Percentiles rank a stretch among this genome's conserved stretches.
These are phyloP conservation scores for Nowakowskiella sp. DNA, from an alignment of 192 early-diverging fungal genomes.

Conservation along the genomic window DNA sequence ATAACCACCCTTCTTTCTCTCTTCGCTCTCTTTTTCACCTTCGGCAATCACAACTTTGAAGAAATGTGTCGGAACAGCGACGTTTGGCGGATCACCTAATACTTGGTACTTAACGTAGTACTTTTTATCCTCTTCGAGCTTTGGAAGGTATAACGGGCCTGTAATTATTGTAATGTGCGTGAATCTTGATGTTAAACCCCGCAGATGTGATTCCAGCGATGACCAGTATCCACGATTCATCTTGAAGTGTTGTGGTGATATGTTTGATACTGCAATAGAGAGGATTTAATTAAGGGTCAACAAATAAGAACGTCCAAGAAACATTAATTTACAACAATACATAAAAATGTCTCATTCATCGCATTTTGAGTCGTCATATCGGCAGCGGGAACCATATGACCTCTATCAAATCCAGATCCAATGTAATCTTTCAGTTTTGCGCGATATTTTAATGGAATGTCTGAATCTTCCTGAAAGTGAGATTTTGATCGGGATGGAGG, in stretches of 20 bases:
- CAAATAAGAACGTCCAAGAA: background rate
- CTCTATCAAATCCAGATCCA: slow-evolving; percentile 71
- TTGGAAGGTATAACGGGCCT: slow-evolving; percentile 80
- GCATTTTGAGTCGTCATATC: slow-evolving; percentile 64
- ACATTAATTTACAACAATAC: slow-evolving; percentile 8
- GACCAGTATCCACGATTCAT: slow-evolving; percentile 93
- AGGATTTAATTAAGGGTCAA: background rate
- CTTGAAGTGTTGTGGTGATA: slow-evolving; percentile 22
- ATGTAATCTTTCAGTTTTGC: slow-evolving; percentile 72
- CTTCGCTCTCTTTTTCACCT: slow-evolving; percentile 52
- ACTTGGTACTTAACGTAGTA: slow-evolving; percentile 79
- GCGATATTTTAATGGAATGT: slow-evolving; percentile 66
- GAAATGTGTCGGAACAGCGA: slow-evolving; percentile 88
- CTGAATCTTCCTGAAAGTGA: slow-evolving; percentile 68
- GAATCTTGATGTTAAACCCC: slow-evolving; percentile 60
- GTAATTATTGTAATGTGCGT: slow-evolving; percentile 80
- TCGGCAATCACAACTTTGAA: slow-evolving; percentile 54
- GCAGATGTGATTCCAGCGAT: slow-evolving; percentile 72
- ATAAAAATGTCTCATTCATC: slow-evolving; percentile 81
- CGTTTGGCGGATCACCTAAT: slow-evolving; percentile 77
- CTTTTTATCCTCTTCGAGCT: slow-evolving; percentile 59
- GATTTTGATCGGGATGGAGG: slow-evolving; percentile 60
- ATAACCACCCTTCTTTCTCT: slow-evolving; percentile 34
- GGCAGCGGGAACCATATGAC: slow-evolving; percentile 87
- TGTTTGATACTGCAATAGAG: slow-evolving; percentile 24